Base-by-base conservation (phyloP, 495 filamentous ascomycete genomes). In the Aspergillus baeticus region DNA sequence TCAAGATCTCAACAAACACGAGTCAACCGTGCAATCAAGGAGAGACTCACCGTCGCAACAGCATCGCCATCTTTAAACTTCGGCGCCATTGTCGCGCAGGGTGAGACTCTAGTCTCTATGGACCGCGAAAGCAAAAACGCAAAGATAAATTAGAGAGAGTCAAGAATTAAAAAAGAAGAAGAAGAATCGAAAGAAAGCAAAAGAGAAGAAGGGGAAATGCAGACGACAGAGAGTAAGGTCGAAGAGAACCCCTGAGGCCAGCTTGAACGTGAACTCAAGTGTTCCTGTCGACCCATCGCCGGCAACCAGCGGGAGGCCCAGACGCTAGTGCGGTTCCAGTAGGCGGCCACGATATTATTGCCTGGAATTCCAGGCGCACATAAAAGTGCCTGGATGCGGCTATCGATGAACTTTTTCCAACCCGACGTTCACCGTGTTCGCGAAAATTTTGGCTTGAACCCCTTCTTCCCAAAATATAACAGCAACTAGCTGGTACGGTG, bases 51-150 rank as follows among this genome's bases (percentile, higher is more conserved):
- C 54, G 89, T 78, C 60, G 87, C 81, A 51, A 97, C 83, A 47
- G 89, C 84, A 65, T 92, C 87, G 71, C 91, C 92, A 62, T 97
- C 91, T 77, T 93, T 96, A 72, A 86, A 87, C 77, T 86, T 91
- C 64, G 89, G 86, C 65, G 86, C 83, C 88, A 91, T 91, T 68
- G 72, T 72, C 68, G 72, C 61, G 62, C 66, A 65, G 58, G 66
- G 54, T 53, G 46, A 54, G 36, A 50, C 51, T 54, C 41, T 42
- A 35, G 37, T 36, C 57, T 64, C 51, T 43, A 46, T 13, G n/a
- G 15, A 14, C 31, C 20, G 15, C 29, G 55, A 54, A 38, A 61
- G 42, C 61, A 51, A 51, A 56, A 56, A 42, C 61, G 53, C 35
- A 69, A 54, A 68, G 57, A 46, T 57, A 53, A 61, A 59, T 54